A percentile compares a stretch with the other conserved stretches of the same genome.
Evolutionary conservation across 768 basidiomycete species (phyloP).

Genomic region (Rhodotorula graminis): DNA sequence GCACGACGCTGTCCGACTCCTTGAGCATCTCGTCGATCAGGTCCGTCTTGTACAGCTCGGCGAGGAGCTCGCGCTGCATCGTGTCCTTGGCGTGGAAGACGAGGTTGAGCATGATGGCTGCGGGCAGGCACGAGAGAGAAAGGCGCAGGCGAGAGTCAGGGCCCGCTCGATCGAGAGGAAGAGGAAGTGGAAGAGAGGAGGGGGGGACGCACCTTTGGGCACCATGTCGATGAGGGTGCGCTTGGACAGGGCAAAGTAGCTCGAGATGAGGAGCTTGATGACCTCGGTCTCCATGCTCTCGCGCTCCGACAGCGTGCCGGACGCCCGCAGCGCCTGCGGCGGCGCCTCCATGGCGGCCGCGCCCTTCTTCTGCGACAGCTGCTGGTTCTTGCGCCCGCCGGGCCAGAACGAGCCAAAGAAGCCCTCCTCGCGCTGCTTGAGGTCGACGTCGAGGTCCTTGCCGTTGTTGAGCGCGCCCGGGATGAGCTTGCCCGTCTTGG

Average conservation of each 20-base stretch:
- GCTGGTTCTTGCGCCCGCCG: constrained; percentile 46
- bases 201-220: constrained; percentile 61
- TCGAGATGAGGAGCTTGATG: constrained; percentile 95
- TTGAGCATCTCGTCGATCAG: constrained; percentile 91
- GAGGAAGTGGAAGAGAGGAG: constrained; percentile 50
- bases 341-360: constrained; percentile 66
- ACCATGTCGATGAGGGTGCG: constrained; percentile 99
- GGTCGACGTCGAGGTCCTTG: constrained; percentile 86
- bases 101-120: constrained; percentile 57
- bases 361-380: constrained; percentile 44
- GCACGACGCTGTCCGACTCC: constrained; percentile 81
- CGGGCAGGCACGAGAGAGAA: too few species aligned
- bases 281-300: constrained; percentile 99
- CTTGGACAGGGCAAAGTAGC: constrained; percentile 52
- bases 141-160: constrained; percentile 42
- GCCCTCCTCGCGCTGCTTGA: constrained; percentile 78
- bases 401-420: constrained; percentile 89
- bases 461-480: constrained; percentile 76
- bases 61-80: constrained; percentile 84
- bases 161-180: constrained; percentile 44
- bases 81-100: constrained; percentile 91
- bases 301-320: constrained; percentile 81
- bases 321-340: constrained; percentile 79
- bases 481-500: constrained; percentile 63
- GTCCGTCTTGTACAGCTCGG: constrained; percentile 95